Conservation (phyloP, 768 basidiomycete species). For the Brasilioporus rufonigricans region DNA sequence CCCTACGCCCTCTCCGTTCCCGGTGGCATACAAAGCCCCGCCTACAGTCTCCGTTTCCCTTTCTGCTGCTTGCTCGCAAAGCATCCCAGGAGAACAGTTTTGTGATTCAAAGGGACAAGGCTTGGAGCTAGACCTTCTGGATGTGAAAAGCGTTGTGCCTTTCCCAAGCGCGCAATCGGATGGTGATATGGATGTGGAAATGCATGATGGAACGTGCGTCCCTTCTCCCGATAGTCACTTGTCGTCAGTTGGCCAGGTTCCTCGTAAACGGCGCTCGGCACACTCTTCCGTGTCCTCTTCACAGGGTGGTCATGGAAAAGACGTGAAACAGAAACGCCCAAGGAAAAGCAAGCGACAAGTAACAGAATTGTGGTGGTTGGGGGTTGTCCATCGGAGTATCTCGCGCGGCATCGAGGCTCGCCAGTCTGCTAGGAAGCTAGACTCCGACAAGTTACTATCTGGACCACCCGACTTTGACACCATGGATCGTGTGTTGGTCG, state of each 20-base stretch:
- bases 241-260: neutral
- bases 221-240: neutral
- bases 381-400: conserved; percentile 37
- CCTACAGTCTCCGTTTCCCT: conserved; percentile 40
- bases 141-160: conserved; percentile 35
- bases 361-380: conserved; percentile 37
- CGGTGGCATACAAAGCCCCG: conserved; percentile 31
- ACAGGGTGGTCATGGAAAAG: conserved; percentile 12
- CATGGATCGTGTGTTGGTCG: conserved; percentile 34
- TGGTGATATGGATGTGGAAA: conserved; percentile 22
- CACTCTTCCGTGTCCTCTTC: conserved; percentile 29
- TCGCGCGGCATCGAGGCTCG: conserved; percentile 21
- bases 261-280: conserved; percentile 35
- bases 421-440: neutral
- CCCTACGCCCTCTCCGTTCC: conserved; percentile 17
- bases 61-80: conserved; percentile 33
- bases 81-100: neutral
- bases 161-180: conserved; percentile 34
- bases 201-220: conserved; percentile 28
- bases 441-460: conserved; percentile 1
- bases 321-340: conserved; percentile 29
- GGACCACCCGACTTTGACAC: conserved; percentile 15
- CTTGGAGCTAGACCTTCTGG: conserved; percentile 24
- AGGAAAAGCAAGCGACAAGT: conserved; percentile 32
- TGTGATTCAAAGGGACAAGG: conserved; percentile 5